Percentiles rank a stretch among this genome's conserved stretches.
Evolutionary conservation across 1,284 basidiomycete genomes (phyloP).

Genomic region (Cutaneotrichosporon cavernicola): DNA sequence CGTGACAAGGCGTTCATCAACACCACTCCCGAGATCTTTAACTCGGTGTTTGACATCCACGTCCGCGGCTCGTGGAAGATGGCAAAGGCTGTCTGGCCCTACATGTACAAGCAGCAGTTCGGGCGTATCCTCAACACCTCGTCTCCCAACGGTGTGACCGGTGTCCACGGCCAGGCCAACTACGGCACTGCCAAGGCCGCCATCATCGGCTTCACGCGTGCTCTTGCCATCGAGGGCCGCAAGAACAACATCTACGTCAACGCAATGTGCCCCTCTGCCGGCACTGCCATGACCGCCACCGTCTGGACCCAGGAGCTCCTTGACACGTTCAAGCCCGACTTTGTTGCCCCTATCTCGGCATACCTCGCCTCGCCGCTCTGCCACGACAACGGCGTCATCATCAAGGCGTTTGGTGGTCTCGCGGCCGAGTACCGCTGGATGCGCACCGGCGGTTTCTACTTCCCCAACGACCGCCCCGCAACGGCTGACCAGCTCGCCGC

Average conservation of each 20-base stretch:
- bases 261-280: conserved; percentile 83
- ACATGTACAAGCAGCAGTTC: conserved; percentile 95
- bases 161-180: conserved; percentile 87
- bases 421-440: conserved; percentile 92
- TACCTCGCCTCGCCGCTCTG: conserved; percentile 81
- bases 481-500: conserved; percentile 73
- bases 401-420: conserved; percentile 91
- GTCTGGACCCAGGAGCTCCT: conserved; percentile 88
- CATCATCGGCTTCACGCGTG: conserved; percentile 84
- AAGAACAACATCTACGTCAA: conserved; percentile 91
- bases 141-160: conserved; percentile 87
- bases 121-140: conserved; percentile 93
- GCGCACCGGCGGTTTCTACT: conserved; percentile 69
- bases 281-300: conserved; percentile 85
- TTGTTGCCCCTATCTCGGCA: conserved; percentile 86
- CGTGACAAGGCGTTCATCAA: conserved; percentile 87
- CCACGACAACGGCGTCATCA: conserved; percentile 72
- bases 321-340: conserved; percentile 77
- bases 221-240: conserved; percentile 86
- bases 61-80: conserved; percentile 77
- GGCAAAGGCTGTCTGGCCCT: conserved; percentile 92
- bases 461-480: conserved; percentile 71
- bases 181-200: conserved; percentile 95
- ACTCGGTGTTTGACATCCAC: conserved; percentile 84
- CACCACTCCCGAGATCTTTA: conserved; percentile 92